Conservation (phyloP, 495 filamentous ascomycete species). For the Aspergillus sclerotiicarbonarius region DNA sequence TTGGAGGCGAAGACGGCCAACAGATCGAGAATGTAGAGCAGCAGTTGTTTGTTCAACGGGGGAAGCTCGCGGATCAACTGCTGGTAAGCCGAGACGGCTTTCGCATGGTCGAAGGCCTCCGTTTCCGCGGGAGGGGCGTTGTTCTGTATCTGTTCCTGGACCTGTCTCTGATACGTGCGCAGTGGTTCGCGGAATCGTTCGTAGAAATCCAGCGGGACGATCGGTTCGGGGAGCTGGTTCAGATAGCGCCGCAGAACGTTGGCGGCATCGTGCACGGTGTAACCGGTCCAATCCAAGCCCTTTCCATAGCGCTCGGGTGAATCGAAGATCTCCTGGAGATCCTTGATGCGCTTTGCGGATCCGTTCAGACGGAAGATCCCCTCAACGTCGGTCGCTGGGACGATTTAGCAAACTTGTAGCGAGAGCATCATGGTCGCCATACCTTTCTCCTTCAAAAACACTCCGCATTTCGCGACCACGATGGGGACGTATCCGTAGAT, state of each 20-base stretch:
- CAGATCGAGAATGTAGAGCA: slow-evolving; percentile 97
- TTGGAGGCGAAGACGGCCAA: slow-evolving; percentile 98
- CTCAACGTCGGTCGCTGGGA: slow-evolving; percentile 82
- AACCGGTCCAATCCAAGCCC: slow-evolving; percentile 93
- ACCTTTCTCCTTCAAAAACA: slow-evolving; percentile 99
- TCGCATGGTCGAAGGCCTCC: slow-evolving; percentile 67
- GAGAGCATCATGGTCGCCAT: slow-evolving; percentile 19
- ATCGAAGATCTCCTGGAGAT: slow-evolving; percentile 86
- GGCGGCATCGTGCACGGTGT: slow-evolving; percentile 97
- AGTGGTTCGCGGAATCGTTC: slow-evolving; percentile 86
- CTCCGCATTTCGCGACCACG: slow-evolving; percentile 97
- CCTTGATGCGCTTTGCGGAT: slow-evolving; percentile 97
- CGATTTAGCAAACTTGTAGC: slow-evolving; percentile 2
- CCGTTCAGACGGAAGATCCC: slow-evolving; percentile 96
- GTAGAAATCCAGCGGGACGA: slow-evolving; percentile 94
- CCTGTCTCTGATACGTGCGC: slow-evolving; percentile 70
- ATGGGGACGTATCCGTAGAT: slow-evolving; percentile 99
- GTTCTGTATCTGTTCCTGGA: slow-evolving; percentile 50
- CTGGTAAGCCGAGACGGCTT: slow-evolving; percentile 82
- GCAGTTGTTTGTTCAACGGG: slow-evolving; percentile 87
- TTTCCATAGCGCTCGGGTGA: slow-evolving; percentile 97
- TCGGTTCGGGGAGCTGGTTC: slow-evolving; percentile 90
- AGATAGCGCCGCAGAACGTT: slow-evolving; percentile 95
- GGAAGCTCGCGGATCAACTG: slow-evolving; percentile 88
- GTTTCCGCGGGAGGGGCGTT: slow-evolving; percentile 23